These are phyloP conservation scores for Teunomyces lycoperdinae DNA, from an alignment of 805 yeast genomes.

Conservation along the genomic window DNA sequence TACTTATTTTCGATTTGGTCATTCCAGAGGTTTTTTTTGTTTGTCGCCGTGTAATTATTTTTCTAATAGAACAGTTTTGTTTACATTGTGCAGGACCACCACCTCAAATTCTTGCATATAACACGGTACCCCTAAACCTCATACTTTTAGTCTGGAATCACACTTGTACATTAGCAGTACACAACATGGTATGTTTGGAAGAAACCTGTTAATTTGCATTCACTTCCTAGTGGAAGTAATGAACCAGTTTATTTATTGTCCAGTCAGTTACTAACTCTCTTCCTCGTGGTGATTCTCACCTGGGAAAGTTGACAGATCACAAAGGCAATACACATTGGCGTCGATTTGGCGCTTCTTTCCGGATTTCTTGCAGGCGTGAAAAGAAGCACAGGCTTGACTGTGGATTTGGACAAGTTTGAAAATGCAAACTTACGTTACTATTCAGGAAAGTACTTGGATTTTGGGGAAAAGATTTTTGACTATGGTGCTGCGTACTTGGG, in stretches of 20 bases:
- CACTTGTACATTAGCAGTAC: too few relatives aligned
- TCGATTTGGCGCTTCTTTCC: conserved; percentile 61
- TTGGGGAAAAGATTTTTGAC: conserved; percentile 86
- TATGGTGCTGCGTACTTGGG: conserved; percentile 66
- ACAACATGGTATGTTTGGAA: too few relatives aligned
- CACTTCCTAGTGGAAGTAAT: too few relatives aligned
- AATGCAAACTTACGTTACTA: conserved; percentile 48
- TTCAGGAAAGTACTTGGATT: conserved; percentile 63
- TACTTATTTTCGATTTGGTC: too few relatives aligned
- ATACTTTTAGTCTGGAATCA: neutral
- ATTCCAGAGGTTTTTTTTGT: too few relatives aligned
- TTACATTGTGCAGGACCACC: too few relatives aligned
- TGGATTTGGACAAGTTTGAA: conserved; percentile 47
- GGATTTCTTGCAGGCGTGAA: conserved; percentile 71
- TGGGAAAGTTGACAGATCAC: conserved; percentile 32
- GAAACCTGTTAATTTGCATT: too few relatives aligned
- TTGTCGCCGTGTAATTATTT: too few relatives aligned
- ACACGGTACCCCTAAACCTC: neutral
- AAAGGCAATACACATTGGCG: conserved; percentile 53
- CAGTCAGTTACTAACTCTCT: neutral
- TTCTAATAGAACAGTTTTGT: too few relatives aligned
- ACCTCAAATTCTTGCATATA: neutral
- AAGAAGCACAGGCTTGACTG: conserved; percentile 65
- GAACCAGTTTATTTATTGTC: too few relatives aligned
- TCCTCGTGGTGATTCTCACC: neutral